These are phyloP conservation scores for Phylloporus sp. DNA, from an alignment of 768 basidiomycete genomes.

Conservation along the genomic window DNA sequence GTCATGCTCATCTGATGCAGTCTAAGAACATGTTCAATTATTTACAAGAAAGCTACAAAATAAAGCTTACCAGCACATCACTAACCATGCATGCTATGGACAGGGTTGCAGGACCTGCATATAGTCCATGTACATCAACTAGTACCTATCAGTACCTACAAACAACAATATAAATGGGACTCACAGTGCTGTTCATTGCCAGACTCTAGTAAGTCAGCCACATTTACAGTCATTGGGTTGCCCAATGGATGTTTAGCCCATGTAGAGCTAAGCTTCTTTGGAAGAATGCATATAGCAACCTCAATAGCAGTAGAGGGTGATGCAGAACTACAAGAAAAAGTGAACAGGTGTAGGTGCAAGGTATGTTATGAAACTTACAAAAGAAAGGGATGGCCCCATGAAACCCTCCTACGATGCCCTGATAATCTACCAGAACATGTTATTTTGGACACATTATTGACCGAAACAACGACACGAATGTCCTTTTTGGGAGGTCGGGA, in stretches of 20 bases:
- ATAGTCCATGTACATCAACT: not conserved
- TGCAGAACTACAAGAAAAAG: not conserved
- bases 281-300: not conserved
- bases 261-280: not conserved
- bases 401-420: not conserved
- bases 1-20: not conserved
- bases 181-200: not conserved
- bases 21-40: not conserved
- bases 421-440: not conserved
- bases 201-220: not conserved
- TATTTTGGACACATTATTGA: not conserved
- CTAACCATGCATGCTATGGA: not conserved
- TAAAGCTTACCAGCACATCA: not conserved
- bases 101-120: not conserved
- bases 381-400: not conserved
- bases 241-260: not conserved
- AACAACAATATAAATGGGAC: not conserved
- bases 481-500: not conserved
- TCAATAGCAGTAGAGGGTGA: not conserved
- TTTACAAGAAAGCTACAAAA: not conserved
- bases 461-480: not conserved
- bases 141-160: not conserved
- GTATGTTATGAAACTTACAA: not conserved
- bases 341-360: not conserved
- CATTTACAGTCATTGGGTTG: not conserved